Base-by-base conservation (phyloP, 306 rosid species). In the Medicago arabica region DNA sequence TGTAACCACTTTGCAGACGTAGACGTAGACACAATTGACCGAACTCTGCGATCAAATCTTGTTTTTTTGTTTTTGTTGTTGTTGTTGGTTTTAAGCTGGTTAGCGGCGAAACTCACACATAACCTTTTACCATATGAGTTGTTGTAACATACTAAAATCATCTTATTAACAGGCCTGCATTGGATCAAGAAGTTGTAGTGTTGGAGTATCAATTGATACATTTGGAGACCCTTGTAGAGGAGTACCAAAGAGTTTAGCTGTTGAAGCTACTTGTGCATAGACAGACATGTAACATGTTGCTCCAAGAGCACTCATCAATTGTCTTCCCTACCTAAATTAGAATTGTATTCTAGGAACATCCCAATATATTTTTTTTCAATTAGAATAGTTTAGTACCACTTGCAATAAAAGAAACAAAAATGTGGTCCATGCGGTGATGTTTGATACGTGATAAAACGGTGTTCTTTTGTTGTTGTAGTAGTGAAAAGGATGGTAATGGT, bases 141-240 rank as follows among this genome's bases (percentile, higher is more conserved):
- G 17, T 28, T 23, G 9, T 21, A 23, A 23, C 38, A 58, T 0
- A 58, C 64, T 12, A 12, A 3, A 31, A 34, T 61, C 7, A 61
- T 61, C 12, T 61, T 72, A 53, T 58, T 9, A 68, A 77, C 88
- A 96, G 99, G 98, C 97, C 28, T 96, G 98, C 81, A 65, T 88
- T 73, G 99, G 98, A 85, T 85, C 90, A 50, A 92, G 75, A 46
- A 83, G 85, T 71, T 96, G 99, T 76, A 90, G 84, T 57, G 39
- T 96, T 60, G 87, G 76, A 71, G 97, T 90, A 38, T 89, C 99
- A 13, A 64, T 21, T 11, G 71, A 83, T 44, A 84, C 79, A 31
- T 92, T 96, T 0, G 98, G 98, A 46, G 86, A 96, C 76, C 98
- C 99, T 7, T 96, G 98, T 75, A 41, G 21, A 74, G 97, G 96